Evolutionary conservation across 2,329 filamentous ascomycete species (phyloP), one percentile per base, ranked within the genome.

Genomic region (Dothidotthia symphoricarpi): DNA sequence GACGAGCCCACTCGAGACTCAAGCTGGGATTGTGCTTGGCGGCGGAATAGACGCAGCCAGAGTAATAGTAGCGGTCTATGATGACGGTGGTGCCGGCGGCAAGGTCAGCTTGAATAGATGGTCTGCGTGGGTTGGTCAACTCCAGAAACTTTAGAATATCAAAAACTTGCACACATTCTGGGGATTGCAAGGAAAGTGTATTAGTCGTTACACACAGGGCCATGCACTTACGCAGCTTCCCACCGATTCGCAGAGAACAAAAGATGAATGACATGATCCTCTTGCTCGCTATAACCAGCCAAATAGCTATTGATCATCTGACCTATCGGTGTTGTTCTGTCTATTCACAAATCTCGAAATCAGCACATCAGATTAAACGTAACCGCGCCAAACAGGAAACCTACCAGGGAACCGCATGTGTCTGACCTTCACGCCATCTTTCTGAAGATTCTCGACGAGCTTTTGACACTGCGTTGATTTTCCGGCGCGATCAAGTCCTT

Each of bases 1-100:
- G 77, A 52, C 87, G 82, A 6, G 88, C 89, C 90, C 93, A 98
- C 0, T 77, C 69, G 0, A 96, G 73, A 0, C 77, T 72, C 10
- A 96, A 75, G 2, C 73, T 66, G 0, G 83, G 79, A 52, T 87
- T 88, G 29, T 80, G 75, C 63, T 97, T 97, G 3, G 93, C 91
- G 0, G 88, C 88, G 16, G 84, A 88, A 71, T 97, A 98, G 33
- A 96, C 88, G 40, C 90, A 86, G 36, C 93, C 93, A 14, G 86
- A 93, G 72, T 95, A 91, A 64, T 94, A 95, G 71, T 97, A 98
- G 31, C 93, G 83, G 67, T 98, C 93, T 51, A 91, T 83, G 26
- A 98, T 74, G 22, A 98, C 76, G 0, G 81, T 93, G 14, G 76
- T 82, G 7, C 91, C 90, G 1, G 73, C 66, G 1, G 73, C 69